phyloP scores from a whole-genome alignment of 192 early-diverging fungal genomes.

The Coemansia sp. region DNA sequence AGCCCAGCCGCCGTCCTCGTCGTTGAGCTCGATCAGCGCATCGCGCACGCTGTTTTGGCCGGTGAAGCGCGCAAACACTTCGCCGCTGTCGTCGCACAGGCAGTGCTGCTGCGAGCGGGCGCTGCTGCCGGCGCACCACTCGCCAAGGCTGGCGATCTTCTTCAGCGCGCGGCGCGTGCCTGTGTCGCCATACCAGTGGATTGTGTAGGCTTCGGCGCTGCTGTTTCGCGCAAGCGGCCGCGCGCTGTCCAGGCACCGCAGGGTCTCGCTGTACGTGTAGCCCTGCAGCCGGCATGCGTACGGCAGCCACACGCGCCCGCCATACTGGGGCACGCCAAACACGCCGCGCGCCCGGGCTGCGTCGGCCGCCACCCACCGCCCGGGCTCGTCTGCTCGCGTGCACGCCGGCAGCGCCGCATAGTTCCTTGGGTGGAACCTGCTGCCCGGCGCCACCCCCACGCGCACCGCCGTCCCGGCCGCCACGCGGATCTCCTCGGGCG shows the following conservation, averaged over 20 bases:
- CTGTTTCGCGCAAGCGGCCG: slow-evolving; percentile 12
- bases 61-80: slow-evolving; percentile 19
- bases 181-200: slow-evolving; percentile 30
- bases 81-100: slow-evolving; percentile 28
- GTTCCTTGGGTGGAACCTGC: slow-evolving; percentile 12
- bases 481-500: slow-evolving; percentile 11
- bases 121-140: slow-evolving; percentile 13
- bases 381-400: slow-evolving; percentile 14
- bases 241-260: slow-evolving; percentile 19
- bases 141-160: slow-evolving; percentile 24
- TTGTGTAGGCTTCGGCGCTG: slow-evolving; percentile 6
- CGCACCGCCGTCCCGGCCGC: background rate
- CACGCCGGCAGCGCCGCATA: slow-evolving; percentile 15
- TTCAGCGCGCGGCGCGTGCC: slow-evolving; percentile 23
- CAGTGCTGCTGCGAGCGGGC: background rate
- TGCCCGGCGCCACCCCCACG: slow-evolving; percentile 9
- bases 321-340: background rate
- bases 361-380: slow-evolving; percentile 13
- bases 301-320: slow-evolving; percentile 18
- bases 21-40: slow-evolving; percentile 25
- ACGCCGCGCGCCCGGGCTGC: background rate
- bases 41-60: slow-evolving; percentile 27
- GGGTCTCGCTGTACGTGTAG: slow-evolving; percentile 17
- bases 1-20: slow-evolving; percentile 30
- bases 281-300: slow-evolving; percentile 11